Percentiles rank a stretch among this genome's conserved stretches.
These are phyloP conservation scores for Penicillium lividum DNA, from an alignment of 495 filamentous ascomycete genomes.

Conservation along the genomic window DNA sequence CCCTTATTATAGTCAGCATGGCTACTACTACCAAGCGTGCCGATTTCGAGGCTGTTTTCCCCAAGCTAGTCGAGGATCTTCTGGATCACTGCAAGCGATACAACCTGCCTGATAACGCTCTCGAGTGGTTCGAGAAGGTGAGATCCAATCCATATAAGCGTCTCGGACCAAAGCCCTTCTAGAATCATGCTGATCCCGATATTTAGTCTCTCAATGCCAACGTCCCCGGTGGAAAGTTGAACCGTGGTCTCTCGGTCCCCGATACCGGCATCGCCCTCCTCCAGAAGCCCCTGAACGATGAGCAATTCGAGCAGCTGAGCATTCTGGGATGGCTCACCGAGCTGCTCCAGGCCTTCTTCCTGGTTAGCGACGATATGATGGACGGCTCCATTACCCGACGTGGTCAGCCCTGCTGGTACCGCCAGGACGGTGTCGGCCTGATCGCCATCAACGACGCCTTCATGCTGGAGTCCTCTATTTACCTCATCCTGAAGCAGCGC, in stretches of 20 bases:
- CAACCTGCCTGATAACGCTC: constrained; percentile 75
- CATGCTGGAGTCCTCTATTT: constrained; percentile 90
- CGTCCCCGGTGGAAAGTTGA: constrained; percentile 92
- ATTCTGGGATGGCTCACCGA: constrained; percentile 96
- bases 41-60: constrained; percentile 89
- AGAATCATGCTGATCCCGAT: neutral
- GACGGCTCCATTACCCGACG: constrained; percentile 90
- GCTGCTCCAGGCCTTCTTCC: constrained; percentile 96
- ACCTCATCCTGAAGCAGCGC: constrained; percentile 86
- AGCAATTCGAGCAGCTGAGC: constrained; percentile 82
- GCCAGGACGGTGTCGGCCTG: constrained; percentile 80
- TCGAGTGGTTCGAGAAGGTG: constrained; percentile 89
- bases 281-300: constrained; percentile 64
- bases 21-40: constrained; percentile 67
- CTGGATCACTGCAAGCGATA: constrained; percentile 73
- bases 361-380: constrained; percentile 99
- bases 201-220: constrained; percentile 77
- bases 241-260: constrained; percentile 96
- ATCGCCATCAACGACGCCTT: constrained; percentile 98
- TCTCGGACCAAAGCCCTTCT: neutral
- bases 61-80: constrained; percentile 73
- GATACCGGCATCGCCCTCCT: constrained; percentile 84
- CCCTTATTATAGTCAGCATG: constrained; percentile 44
- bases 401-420: constrained; percentile 94
- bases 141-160: constrained; percentile 12